Evolutionary conservation across 2,329 filamentous ascomycete species (phyloP).

Genomic region (Calonectria pauciramosa): DNA sequence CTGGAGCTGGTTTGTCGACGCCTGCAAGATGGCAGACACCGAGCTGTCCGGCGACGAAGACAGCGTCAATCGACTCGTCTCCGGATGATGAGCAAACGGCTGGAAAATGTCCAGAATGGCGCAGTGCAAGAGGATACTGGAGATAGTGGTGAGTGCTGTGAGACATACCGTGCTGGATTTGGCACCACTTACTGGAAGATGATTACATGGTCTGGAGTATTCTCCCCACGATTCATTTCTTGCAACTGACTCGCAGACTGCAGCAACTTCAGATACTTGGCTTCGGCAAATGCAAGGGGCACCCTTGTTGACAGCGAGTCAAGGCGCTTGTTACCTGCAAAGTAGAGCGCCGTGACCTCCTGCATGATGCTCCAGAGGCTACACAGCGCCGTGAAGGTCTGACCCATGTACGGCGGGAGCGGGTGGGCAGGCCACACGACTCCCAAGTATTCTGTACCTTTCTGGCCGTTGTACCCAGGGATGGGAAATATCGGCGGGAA

Average conservation of each 20-base stretch:
- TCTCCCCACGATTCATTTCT: neutral
- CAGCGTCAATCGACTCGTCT: neutral
- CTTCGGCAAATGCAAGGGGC: neutral
- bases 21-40: neutral
- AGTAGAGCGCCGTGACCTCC: neutral
- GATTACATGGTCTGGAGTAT: neutral
- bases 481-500: neutral
- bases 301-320: neutral
- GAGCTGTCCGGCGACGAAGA: neutral
- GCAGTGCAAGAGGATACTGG: neutral
- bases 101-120: slow-evolving; percentile 1
- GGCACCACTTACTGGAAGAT: neutral
- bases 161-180: neutral
- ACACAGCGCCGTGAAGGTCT: neutral
- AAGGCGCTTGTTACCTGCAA: neutral
- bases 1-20: neutral
- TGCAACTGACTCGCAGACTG: neutral
- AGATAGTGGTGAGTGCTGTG: neutral
- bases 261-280: neutral
- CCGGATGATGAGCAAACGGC: neutral
- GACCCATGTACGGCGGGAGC: neutral
- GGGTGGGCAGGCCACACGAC: neutral
- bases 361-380: neutral
- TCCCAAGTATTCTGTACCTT: neutral
- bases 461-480: neutral